Evolutionary conservation across 257 asterid species (phyloP).

Genomic region (Henckelia pumila): DNA sequence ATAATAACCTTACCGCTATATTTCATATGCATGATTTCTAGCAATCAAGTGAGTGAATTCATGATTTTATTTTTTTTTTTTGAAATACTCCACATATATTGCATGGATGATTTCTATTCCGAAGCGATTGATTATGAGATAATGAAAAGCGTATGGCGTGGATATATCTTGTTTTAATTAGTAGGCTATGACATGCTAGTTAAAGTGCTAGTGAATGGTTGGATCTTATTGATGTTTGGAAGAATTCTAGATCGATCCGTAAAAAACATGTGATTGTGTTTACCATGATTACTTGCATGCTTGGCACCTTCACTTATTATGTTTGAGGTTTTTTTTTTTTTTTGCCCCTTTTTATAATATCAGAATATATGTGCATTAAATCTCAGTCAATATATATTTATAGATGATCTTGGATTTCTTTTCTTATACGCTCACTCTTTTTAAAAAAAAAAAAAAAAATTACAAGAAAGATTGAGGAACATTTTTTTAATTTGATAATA

Average conservation of each 20-base stretch:
- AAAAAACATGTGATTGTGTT: slow-evolving; percentile 4
- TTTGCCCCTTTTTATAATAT: no score
- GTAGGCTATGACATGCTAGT: background rate
- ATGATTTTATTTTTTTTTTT: background rate
- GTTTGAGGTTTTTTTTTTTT: slow-evolving; percentile 21
- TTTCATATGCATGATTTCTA: slow-evolving; percentile 17
- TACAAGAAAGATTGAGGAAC: no score
- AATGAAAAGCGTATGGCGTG: background rate
- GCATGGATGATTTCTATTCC: background rate
- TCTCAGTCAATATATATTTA: background rate
- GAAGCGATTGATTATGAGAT: background rate
- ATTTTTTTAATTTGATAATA: background rate
- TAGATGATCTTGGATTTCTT: slow-evolving; percentile 1
- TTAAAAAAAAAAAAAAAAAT: no score
- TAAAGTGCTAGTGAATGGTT: background rate
- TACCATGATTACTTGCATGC: slow-evolving; percentile 24
- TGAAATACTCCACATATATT: slow-evolving; percentile 5
- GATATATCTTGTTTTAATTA: background rate
- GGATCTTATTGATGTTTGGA: background rate
- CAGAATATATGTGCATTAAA: background rate
- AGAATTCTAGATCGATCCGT: background rate
- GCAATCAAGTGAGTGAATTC: slow-evolving; percentile 9
- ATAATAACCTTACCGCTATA: slow-evolving; percentile 34
- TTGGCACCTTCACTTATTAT: slow-evolving; percentile 25
- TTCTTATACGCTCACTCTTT: background rate